A percentile compares a stretch with the other conserved stretches of the same genome.
Conservation (phyloP, 257 asterid genomes). For the Scutellaria galericulata region DNA sequence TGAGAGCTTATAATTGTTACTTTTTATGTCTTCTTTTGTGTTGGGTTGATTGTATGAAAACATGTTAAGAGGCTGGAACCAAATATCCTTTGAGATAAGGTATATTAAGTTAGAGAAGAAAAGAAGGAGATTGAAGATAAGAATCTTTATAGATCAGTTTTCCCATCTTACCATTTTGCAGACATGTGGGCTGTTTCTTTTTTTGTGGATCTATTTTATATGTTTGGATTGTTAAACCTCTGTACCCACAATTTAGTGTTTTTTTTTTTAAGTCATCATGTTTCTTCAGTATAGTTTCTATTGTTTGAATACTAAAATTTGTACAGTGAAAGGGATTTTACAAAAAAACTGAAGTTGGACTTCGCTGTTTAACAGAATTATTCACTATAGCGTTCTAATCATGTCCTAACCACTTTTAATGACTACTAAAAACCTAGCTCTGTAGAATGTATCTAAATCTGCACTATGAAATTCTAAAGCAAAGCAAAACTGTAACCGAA, state of each 20-base stretch:
- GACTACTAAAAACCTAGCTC: background rate
- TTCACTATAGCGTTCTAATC: background rate
- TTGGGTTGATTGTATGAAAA: constrained; percentile 3
- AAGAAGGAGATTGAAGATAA: constrained; percentile 10
- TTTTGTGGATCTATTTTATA: constrained; percentile 27
- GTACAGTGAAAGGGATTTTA: background rate
- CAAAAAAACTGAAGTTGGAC: constrained; percentile 15
- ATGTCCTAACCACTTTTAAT: constrained; percentile 4
- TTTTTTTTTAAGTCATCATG: background rate
- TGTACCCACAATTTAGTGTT: background rate
- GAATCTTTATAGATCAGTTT: background rate
- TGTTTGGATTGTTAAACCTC: constrained; percentile 23
- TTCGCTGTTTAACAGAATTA: constrained; percentile 1
- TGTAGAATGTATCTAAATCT: background rate
- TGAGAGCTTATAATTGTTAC: constrained; percentile 12
- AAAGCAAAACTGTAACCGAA: background rate
- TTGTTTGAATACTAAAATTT: constrained; percentile 4
- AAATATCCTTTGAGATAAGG: constrained; percentile 12
- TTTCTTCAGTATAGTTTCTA: background rate
- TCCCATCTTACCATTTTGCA: background rate
- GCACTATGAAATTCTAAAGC: background rate
- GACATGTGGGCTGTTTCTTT: constrained; percentile 20
- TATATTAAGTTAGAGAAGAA: constrained; percentile 13
- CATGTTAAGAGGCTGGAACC: background rate
- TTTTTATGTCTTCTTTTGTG: constrained; percentile 13